Base-by-base conservation (phyloP, 495 filamentous ascomycete species). In the Podospora pseudopauciseta region DNA sequence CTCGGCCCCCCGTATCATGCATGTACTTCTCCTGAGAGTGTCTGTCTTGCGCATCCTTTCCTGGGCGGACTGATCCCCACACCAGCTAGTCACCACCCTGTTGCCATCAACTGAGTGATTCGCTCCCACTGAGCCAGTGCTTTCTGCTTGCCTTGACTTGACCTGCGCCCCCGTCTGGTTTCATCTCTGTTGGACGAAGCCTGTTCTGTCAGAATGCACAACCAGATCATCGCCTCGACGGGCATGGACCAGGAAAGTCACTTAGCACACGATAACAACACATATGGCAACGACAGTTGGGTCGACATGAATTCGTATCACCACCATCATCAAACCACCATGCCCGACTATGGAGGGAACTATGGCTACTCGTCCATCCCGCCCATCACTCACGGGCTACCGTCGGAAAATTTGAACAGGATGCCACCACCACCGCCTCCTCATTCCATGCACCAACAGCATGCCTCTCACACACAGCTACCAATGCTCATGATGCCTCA, bases 401-500 rank as follows among this genome's bases (percentile, higher is more conserved):
- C 81, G 9, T 82, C 82, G 19, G 81, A 84, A 64, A 80, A 80
- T 7, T 71, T 83, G 64, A 74, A 68, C 70, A 77, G 76, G 69
- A 81, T 84, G 77, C 78, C 76, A 68, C 81, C 81, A 64, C 80
- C 80, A 27, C 77, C 78, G 54, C 73, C 76, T 65, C 76, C 78
- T 55, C 80, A 80, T 32, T 67, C 68, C 5, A 74, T 80, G 34
- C 74, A 74, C 23, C 75, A 76, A 60, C 63, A 76, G 54, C 80
- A 80, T 44, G 68, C 77, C 62, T 76, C 76, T 66, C 81, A 79
- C 64, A 70, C 76, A 9, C 81, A 79, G 69, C 75, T 85, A 18
- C 83, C 89, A 62, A 86, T 88, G 74, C 81, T 91, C 67, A 86
- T 90, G 73, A 80, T 89, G 82, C 85, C 87, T n/a, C 23, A 19